Conservation (phyloP, 2,329 filamentous ascomycete species). For the Venturia nashicola region DNA sequence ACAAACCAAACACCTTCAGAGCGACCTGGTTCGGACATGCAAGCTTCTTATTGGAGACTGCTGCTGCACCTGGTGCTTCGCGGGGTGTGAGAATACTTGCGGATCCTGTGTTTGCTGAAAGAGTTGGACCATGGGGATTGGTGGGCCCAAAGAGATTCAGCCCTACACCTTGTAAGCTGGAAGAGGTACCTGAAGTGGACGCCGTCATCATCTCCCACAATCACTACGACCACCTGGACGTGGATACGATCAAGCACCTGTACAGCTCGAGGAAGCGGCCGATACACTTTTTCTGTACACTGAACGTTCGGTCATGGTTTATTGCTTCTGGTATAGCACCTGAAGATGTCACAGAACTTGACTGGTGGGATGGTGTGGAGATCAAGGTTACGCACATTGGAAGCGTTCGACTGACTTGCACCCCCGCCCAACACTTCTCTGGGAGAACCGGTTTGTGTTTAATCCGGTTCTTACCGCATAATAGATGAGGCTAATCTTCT, state of each 20-base stretch:
- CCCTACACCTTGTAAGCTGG: slow-evolving; percentile 35
- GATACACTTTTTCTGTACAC: slow-evolving; percentile 30
- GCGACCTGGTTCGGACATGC: slow-evolving; percentile 42
- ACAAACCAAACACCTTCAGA: slow-evolving; percentile 22
- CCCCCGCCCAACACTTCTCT: slow-evolving; percentile 36
- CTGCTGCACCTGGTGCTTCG: slow-evolving; percentile 15
- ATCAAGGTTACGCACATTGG: slow-evolving; percentile 22
- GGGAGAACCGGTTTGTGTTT: slow-evolving; percentile 21
- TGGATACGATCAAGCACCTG: slow-evolving; percentile 30
- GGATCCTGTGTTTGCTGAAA: slow-evolving; percentile 40
- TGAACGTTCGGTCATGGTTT: slow-evolving; percentile 28
- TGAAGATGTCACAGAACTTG: slow-evolving; percentile 32
- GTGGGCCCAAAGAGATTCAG: slow-evolving; percentile 41
- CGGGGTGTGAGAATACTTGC: slow-evolving; percentile 36
- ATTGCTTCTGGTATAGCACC: slow-evolving; percentile 23
- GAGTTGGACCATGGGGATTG: slow-evolving; percentile 34
- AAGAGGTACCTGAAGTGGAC: slow-evolving; percentile 40
- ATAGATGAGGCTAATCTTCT: slow-evolving; percentile 17
- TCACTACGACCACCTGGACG: slow-evolving; percentile 44
- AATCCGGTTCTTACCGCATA: neutral
- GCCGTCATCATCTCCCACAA: slow-evolving; percentile 35
- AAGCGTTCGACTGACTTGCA: slow-evolving; percentile 31
- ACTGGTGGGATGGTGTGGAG: slow-evolving; percentile 37
- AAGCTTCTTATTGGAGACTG: slow-evolving; percentile 35
- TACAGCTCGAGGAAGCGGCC: slow-evolving; percentile 24